Evolutionary conservation across 2,329 filamentous ascomycete species (phyloP).

Genomic region (Pseudovirgaria hyperparasitica): DNA sequence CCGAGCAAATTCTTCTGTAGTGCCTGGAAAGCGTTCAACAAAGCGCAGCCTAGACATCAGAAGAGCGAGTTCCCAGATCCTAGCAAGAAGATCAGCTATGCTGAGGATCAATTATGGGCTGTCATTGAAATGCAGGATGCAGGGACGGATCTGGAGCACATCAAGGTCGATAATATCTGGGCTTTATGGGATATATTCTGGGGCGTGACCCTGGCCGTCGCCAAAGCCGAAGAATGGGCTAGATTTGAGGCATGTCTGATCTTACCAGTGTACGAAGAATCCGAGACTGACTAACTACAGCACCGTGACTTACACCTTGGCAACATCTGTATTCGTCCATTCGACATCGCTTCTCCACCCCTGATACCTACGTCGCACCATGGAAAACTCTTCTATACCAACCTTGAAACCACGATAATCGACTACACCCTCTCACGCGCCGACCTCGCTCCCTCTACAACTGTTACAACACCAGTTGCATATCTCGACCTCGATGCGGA

Average conservation of each 20-base stretch:
- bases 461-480: conserved; percentile 19
- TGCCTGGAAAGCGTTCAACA: conserved; percentile 34
- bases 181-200: conserved; percentile 52
- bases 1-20: conserved; percentile 38
- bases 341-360: conserved; percentile 13
- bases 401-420: conserved; percentile 50
- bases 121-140: conserved; percentile 56
- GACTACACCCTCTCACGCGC: conserved; percentile 57
- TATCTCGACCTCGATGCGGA: conserved; percentile 35
- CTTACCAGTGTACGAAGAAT: background rate
- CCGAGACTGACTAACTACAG: conserved; percentile 6
- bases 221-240: conserved; percentile 46
- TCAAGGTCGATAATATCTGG: conserved; percentile 23
- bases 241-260: conserved; percentile 38
- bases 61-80: conserved; percentile 44
- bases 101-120: conserved; percentile 46
- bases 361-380: conserved; percentile 21
- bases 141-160: conserved; percentile 37
- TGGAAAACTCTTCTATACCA: conserved; percentile 37
- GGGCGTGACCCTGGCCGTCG: conserved; percentile 49
- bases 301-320: conserved; percentile 54
- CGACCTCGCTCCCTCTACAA: conserved; percentile 23
- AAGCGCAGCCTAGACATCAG: conserved; percentile 28
- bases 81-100: conserved; percentile 38
- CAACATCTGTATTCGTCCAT: conserved; percentile 46